Evolutionary conservation across 495 filamentous ascomycete genomes (phyloP), one percentile per base, ranked within the genome.

Genomic region (Lasiosphaeris hirsuta): DNA sequence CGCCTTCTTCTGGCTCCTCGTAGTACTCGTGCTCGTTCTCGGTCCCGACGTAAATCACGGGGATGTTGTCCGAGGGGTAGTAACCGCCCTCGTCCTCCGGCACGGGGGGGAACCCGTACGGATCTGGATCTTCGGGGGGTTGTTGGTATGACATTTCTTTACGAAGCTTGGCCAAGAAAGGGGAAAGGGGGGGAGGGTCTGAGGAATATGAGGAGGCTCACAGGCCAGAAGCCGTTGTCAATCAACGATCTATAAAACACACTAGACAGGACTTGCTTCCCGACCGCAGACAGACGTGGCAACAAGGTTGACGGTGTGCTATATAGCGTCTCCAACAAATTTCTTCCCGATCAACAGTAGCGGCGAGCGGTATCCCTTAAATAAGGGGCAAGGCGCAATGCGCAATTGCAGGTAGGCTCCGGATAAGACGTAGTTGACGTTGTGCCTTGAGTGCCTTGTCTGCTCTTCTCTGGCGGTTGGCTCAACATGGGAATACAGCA

Each of bases 81-180:
- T 46, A 37, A 10, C 14, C 8, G n/a, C 35, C 30, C 9, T 47
- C 15, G 1, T 47, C 5, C 7, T 33, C n/a, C 19, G 56, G 48
- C 43, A 50, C 38, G 15, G 46, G 34, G 34, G 41, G 37, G 38
- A 55, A 54, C 10, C 52, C 45, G 53, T 54, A 51, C 42, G 57
- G 53, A 38, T 51, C 58, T 58, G 56, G 57, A 19, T 69, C 69
- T 54, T 67, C 53, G 58, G 56, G 60, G 57, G 50, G 58, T 56
- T 36, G 58, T 69, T 69, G 69, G 63, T 65, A 62, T 61, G 62
- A 58, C 57, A 63, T 64, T 67, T 68, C 69, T 47, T 59, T 48
- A 41, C 45, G 14, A 37, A 10, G 42, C n/a, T 17, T 45, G 18
- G 38, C 2, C 30, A 23, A 2, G n/a, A 37, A 45, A 49, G 40